These are phyloP conservation scores for Amniculicola lignicola DNA, from an alignment of 495 filamentous ascomycete species.

Conservation along the genomic window DNA sequence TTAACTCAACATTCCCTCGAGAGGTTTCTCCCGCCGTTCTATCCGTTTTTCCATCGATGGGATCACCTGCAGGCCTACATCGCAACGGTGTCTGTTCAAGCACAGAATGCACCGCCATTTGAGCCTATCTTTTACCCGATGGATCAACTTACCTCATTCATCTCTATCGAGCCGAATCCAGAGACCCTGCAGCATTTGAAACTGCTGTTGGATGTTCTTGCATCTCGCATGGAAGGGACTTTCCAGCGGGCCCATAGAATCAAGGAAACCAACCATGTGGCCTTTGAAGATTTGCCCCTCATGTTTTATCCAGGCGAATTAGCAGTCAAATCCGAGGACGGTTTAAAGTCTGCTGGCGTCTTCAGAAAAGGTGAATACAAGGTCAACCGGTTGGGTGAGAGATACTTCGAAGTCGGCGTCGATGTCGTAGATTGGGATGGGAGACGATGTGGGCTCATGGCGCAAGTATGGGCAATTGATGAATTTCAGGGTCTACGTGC, in stretches of 20 bases:
- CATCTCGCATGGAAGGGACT: background rate
- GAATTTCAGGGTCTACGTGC: constrained; percentile 14
- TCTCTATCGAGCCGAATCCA: constrained; percentile 22
- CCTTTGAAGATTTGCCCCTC: constrained; percentile 53
- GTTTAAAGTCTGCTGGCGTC: constrained; percentile 41
- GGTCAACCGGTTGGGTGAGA: constrained; percentile 47
- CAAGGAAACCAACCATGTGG: constrained; percentile 54
- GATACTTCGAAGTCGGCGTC: constrained; percentile 36
- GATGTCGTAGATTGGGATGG: constrained; percentile 41
- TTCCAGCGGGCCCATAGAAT: constrained; percentile 45
- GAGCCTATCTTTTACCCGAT: constrained; percentile 65
- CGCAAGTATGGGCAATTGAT: background rate
- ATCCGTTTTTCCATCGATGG: constrained; percentile 66
- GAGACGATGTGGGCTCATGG: constrained; percentile 49
- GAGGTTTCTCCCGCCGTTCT: constrained; percentile 57
- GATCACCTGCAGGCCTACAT: constrained; percentile 45
- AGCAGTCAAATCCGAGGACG: constrained; percentile 33
- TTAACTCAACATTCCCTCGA: constrained; percentile 55
- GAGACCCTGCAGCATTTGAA: constrained; percentile 50
- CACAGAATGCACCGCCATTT: too few relatives aligned
- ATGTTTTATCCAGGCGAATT: constrained; percentile 48
- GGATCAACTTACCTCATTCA: constrained; percentile 49
- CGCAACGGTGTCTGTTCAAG: too few relatives aligned
- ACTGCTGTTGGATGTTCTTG: background rate
- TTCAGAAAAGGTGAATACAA: constrained; percentile 55